Percentiles rank a stretch among this genome's conserved stretches.
phyloP scores from a whole-genome alignment of 352 stramenopile genomes.

The Pythium rhizo-oryzae region DNA sequence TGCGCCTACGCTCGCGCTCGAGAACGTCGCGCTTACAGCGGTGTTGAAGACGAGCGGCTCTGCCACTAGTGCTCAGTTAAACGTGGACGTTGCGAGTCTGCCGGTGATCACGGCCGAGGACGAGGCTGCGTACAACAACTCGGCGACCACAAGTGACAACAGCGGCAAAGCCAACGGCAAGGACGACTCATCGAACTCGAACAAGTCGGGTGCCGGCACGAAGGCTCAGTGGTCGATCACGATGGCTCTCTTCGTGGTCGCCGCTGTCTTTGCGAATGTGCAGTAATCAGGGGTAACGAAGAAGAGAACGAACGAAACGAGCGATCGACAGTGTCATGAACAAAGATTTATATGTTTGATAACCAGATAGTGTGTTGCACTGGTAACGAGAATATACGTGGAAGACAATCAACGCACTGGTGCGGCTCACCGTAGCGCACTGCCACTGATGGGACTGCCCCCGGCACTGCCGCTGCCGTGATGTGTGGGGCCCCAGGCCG shows the following conservation, averaged over 20 bases:
- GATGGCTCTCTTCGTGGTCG: background rate
- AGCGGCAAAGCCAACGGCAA: background rate
- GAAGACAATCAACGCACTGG: background rate
- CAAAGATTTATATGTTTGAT: no score
- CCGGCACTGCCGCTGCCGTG: background rate
- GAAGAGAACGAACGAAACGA: background rate
- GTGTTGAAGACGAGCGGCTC: slow-evolving; percentile 33
- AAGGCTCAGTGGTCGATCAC: background rate
- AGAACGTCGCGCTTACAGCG: slow-evolving; percentile 49
- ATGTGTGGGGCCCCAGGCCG: slow-evolving; percentile 1
- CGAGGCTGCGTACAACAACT: slow-evolving; percentile 37
- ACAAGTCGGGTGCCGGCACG: background rate
- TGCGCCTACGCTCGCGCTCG: slow-evolving; percentile 44
- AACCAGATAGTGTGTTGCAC: background rate
- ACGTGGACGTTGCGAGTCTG: slow-evolving; percentile 51
- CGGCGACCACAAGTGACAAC: background rate
- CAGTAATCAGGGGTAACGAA: background rate
- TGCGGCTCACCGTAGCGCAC: background rate
- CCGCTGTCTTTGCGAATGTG: background rate
- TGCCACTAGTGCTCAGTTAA: slow-evolving; percentile 43
- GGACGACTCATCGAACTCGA: background rate
- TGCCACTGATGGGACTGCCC: background rate
- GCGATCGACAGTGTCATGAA: background rate
- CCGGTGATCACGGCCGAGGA: slow-evolving; percentile 50
- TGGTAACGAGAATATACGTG: background rate